Percentiles rank a stretch among this genome's conserved stretches.
These are phyloP conservation scores for Alternaria triticimaculans DNA, from an alignment of 2,329 filamentous ascomycete species.

Conservation along the genomic window DNA sequence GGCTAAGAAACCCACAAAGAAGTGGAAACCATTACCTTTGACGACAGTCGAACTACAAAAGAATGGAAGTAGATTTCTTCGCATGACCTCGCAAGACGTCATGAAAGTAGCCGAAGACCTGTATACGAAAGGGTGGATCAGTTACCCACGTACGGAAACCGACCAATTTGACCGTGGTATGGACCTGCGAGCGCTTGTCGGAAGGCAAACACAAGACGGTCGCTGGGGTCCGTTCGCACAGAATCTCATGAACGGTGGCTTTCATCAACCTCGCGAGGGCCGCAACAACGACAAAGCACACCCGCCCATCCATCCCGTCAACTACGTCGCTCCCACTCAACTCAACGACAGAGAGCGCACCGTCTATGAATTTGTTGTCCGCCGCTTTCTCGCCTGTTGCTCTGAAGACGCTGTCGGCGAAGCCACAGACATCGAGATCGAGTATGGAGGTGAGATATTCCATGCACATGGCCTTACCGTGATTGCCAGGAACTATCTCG, in stretches of 20 bases:
- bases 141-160: slow-evolving; percentile 96
- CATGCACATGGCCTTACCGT: slow-evolving; percentile 84
- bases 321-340: slow-evolving; percentile 71
- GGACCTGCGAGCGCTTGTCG: slow-evolving; percentile 77
- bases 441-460: slow-evolving; percentile 84
- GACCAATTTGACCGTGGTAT: slow-evolving; percentile 93
- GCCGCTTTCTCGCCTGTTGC: slow-evolving; percentile 93
- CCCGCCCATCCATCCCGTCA: slow-evolving; percentile 94
- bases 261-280: slow-evolving; percentile 81
- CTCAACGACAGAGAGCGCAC: slow-evolving; percentile 72
- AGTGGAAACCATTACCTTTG: slow-evolving; percentile 90
- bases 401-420: slow-evolving; percentile 91
- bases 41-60: slow-evolving; percentile 98
- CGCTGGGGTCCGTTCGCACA: slow-evolving; percentile 84
- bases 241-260: slow-evolving; percentile 74
- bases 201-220: slow-evolving; percentile 80
- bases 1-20: slow-evolving; percentile 87
- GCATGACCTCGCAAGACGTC: slow-evolving; percentile 88
- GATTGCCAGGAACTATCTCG: slow-evolving; percentile 87
- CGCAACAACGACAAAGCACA: slow-evolving; percentile 95
- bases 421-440: slow-evolving; percentile 82
- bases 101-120: slow-evolving; percentile 86
- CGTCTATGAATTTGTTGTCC: slow-evolving; percentile 90
- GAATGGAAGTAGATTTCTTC: slow-evolving; percentile 85
- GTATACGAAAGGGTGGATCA: slow-evolving; percentile 95